Base-by-base conservation (phyloP, 225 moss, liverwort and hornwort species). In the Pseudoscleropodium purum region DNA sequence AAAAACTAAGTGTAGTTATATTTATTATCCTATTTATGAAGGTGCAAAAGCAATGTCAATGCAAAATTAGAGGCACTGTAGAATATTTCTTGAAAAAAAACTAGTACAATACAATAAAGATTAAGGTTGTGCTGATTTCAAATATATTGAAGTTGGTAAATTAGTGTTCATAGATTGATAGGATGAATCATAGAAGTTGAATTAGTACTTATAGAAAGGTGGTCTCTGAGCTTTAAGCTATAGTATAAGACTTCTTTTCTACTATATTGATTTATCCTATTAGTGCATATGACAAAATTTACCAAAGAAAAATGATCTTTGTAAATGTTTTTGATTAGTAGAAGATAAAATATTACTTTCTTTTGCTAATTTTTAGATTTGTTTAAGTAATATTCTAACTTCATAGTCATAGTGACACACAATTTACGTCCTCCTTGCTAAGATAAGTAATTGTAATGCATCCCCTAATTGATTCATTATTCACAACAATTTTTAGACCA, bases 1-100 rank as follows among this genome's bases (percentile, higher is more conserved):
- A 3, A 12, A 0, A 33, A 2, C 13, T 7, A 33, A 51, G 8
- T 2, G 1, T 34, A 51, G 3, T 51, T 34, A 8, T 6, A 14
- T 34, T 20, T 34, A 76, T 23, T 34, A 21, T 34, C 5, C 5
- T 34, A 49, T 33, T 4, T 13, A 31, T 47, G 19, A 33, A 75
- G 31, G 12, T 1, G 0, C 6, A 45, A 47, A 72, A 47, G 18
- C 0, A 30, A 0, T 31, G 11, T 47, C 47, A 31, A 75, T 31
- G 47, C 18, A 49, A 49, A 49, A 75, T 19, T 75, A 75, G 18
- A 47, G 12, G 7, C 12, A 75, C 4, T 12, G 13, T 49, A 33
- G 19, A 49, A 31, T 75, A 20, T 75, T 18, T 75, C 2, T 19
- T 11, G 1, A 1, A 0, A 49, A 19, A 5, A 51, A 76, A 76